Percentiles rank a stretch among this genome's conserved stretches.
These are phyloP conservation scores for Chrysosporium keratinophilum DNA, from an alignment of 2,329 filamentous ascomycete species.

Conservation along the genomic window DNA sequence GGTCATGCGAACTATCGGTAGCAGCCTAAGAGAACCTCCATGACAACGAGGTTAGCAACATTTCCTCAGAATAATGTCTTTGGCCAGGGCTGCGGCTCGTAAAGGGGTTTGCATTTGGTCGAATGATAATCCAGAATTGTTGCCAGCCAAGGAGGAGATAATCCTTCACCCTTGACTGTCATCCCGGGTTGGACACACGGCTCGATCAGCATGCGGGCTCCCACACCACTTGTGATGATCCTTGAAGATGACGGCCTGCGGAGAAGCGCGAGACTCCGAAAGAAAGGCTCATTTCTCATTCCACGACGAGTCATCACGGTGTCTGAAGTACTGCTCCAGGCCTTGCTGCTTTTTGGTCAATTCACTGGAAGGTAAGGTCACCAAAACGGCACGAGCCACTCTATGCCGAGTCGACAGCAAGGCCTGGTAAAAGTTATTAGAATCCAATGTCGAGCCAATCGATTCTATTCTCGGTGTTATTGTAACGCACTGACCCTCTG, in stretches of 20 bases:
- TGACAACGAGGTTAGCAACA: neutral
- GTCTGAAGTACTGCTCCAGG: neutral
- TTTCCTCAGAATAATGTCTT: neutral
- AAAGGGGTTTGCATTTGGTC: neutral
- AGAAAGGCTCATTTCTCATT: neutral
- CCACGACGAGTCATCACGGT: too few relatives aligned
- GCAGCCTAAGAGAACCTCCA: neutral
- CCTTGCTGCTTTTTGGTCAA: neutral
- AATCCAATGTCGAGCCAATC: neutral
- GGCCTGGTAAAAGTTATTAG: neutral
- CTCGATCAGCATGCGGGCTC: neutral
- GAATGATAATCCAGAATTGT: neutral
- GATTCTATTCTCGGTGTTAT: neutral
- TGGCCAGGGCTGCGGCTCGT: neutral
- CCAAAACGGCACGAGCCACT: neutral
- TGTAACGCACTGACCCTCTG: neutral
- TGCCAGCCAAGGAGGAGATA: neutral
- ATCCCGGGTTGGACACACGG: constrained; percentile 3
- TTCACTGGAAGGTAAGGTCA: neutral
- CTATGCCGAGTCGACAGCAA: neutral
- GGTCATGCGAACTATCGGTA: neutral
- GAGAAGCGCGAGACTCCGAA: neutral
- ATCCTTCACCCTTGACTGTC: constrained; percentile 1
- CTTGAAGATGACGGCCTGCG: neutral
- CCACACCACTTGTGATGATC: neutral